Conservation (phyloP, 805 yeast genomes). For the Hermanozyma aechmeae region DNA sequence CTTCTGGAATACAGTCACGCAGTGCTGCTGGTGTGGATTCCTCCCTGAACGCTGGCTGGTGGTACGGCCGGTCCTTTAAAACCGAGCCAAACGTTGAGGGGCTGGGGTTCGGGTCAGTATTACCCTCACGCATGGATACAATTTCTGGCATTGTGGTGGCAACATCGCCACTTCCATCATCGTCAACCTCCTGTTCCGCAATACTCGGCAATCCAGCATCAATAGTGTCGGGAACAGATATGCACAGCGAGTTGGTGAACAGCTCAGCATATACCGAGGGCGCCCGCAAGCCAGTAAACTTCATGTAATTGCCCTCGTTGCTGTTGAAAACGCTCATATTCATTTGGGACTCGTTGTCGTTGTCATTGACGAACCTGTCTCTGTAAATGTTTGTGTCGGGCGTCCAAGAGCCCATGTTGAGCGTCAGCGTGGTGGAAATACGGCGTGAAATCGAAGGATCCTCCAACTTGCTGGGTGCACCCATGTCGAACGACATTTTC, state of each 20-base stretch:
- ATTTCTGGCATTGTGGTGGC: slow-evolving; percentile 1
- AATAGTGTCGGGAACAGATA: slow-evolving; percentile 34
- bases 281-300: slow-evolving; percentile 20
- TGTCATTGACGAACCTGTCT: slow-evolving; percentile 38
- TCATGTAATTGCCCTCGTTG: slow-evolving; percentile 15
- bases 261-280: slow-evolving; percentile 13
- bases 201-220: slow-evolving; percentile 27
- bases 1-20: too few species aligned
- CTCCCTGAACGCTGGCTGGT: slow-evolving; percentile 16
- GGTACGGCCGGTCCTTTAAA: slow-evolving; percentile 13
- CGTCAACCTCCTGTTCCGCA: slow-evolving; percentile 19
- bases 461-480: neutral
- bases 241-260: slow-evolving; percentile 7
- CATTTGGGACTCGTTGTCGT: slow-evolving; percentile 25
- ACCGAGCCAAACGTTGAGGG: too few species aligned
- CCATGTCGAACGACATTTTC: slow-evolving; percentile 12
- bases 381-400: slow-evolving; percentile 46
- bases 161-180: too few species aligned
- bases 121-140: too few species aligned
- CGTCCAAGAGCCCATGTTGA: slow-evolving; percentile 48
- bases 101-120: too few species aligned
- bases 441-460: neutral
- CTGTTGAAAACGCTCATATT: slow-evolving; percentile 10
- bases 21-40: too few species aligned
- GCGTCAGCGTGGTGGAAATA: too few species aligned